Base-by-base conservation (phyloP, 2,329 filamentous ascomycete genomes). In the Monilinia polystroma region DNA sequence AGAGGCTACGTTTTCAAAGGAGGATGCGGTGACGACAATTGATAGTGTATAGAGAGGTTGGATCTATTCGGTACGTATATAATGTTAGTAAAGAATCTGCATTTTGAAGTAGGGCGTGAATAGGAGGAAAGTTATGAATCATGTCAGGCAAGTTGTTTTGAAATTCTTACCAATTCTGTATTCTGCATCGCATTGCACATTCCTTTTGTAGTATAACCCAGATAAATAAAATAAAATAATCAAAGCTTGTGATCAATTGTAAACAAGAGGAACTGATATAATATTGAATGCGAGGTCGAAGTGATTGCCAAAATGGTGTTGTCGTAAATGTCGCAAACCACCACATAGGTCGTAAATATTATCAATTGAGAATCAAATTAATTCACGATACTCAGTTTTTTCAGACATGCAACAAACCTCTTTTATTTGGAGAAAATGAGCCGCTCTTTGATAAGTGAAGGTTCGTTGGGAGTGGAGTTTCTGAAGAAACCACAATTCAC, bases 1-100 rank as follows among this genome's bases (percentile, higher is more conserved):
- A 54, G 73, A 77, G 59, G 63, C 63, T 18, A 63, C 45, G 14
- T 63, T 63, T 63, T 47, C 29, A 26, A 52, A 35, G 16, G n/a
- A 63, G 18, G 26, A 12, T 35, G 18, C 12, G 10, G 20, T 23
- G 29, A 23, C 26, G 20, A 49, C 43, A 5, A 43, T 16, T 11
- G 26, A 35, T 2, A 10, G 43, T 59, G 43, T 23, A 20, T 59
- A 49, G 43, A 49, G 43, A 32, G 26, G n/a, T 16, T 3, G 41
- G 32, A 16, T 35, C 10, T n/a, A 35, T 16, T 12, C 20, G 1
- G 7, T 14, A 12, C 43, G 6, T 45, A 3, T 1, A 47, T 47
- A 11, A 11, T 49, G 1, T 18, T 26, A 26, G 12, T 5, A 16
- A 10, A 35, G 11, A 5, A 3, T 59, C 45, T n/a, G 26, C n/a